These are phyloP conservation scores for Aureobasidium melanogenum DNA, from an alignment of 2,329 filamentous ascomycete genomes.

Conservation along the genomic window DNA sequence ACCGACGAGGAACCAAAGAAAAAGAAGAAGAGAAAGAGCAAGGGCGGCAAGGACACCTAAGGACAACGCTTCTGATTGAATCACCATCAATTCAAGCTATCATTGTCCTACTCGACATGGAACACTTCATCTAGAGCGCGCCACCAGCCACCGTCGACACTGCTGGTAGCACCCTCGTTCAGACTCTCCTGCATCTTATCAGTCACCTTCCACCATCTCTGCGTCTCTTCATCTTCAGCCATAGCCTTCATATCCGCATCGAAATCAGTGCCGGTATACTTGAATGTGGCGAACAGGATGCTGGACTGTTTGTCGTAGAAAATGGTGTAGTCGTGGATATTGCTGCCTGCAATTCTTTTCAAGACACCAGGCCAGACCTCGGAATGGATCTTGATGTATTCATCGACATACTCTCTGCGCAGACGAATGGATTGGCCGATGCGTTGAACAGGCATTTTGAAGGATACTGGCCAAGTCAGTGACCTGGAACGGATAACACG, in stretches of 20 bases:
- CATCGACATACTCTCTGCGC: constrained; percentile 54
- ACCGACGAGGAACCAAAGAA: constrained; percentile 19
- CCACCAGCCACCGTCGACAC: constrained; percentile 56
- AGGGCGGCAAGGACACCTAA: constrained; percentile 14
- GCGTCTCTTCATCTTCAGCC: constrained; percentile 61
- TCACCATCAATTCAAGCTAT: background rate
- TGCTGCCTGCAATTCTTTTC: constrained; percentile 65
- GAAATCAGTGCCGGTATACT: constrained; percentile 66
- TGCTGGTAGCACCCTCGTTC: constrained; percentile 50
- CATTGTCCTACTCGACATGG: constrained; percentile 38
- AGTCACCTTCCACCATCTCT: constrained; percentile 75
- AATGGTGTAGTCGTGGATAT: constrained; percentile 68
- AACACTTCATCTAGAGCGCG: constrained; percentile 62
- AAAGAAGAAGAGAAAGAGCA: constrained; percentile 23
- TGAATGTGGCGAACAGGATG: constrained; percentile 67
- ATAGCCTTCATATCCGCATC: constrained; percentile 68
- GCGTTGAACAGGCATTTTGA: constrained; percentile 27
- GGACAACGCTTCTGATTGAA: background rate
- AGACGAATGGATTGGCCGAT: constrained; percentile 67
- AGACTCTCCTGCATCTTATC: constrained; percentile 60
- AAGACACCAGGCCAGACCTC: constrained; percentile 71
- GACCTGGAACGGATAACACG: background rate
- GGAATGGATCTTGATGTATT: constrained; percentile 67
- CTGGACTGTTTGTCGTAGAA: constrained; percentile 55
- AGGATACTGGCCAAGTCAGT: background rate